Conservation (phyloP, 1,284 basidiomycete species). For the Malassezia pachydermatis region DNA sequence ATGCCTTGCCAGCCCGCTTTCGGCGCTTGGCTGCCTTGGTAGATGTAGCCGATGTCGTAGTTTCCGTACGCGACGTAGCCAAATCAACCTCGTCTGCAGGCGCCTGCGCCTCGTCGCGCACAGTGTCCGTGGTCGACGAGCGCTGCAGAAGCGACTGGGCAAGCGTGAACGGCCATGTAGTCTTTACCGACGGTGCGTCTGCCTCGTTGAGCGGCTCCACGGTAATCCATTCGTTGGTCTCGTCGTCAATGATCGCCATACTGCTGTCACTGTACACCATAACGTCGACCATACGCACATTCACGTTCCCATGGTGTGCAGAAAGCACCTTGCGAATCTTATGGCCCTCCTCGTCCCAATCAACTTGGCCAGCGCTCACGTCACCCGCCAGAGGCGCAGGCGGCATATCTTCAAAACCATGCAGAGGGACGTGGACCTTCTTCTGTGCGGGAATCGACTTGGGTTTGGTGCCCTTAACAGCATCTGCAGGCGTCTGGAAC, state of each 20-base stretch:
- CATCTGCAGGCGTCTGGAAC: constrained; percentile 22
- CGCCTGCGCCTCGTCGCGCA: too few relatives aligned
- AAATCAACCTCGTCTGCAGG: too few relatives aligned
- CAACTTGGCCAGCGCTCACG: constrained; percentile 18
- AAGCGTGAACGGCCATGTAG: constrained; percentile 28
- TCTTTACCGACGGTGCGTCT: constrained; percentile 8
- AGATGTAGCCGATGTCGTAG: background rate
- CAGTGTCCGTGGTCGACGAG: too few relatives aligned
- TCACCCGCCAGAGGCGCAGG: constrained; percentile 15
- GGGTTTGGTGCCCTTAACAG: constrained; percentile 5
- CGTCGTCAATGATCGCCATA: constrained; percentile 23
- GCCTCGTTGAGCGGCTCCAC: constrained; percentile 26
- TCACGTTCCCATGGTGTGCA: too few relatives aligned
- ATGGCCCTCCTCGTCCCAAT: constrained; percentile 38
- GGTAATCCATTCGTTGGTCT: constrained; percentile 23
- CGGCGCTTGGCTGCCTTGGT: constrained; percentile 9
- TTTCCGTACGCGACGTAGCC: background rate
- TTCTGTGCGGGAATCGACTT: constrained; percentile 21
- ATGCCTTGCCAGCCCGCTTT: constrained; percentile 1
- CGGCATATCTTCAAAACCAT: constrained; percentile 30
- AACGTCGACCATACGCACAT: constrained; percentile 25
- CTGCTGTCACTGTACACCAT: constrained; percentile 25
- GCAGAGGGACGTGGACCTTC: constrained; percentile 38
- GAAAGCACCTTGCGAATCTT: constrained; percentile 19
- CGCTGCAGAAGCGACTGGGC: constrained; percentile 14